Evolutionary conservation across 257 asterid species (phyloP), one percentile per base, ranked within the genome.

Genomic region (Solanum arcanum): DNA sequence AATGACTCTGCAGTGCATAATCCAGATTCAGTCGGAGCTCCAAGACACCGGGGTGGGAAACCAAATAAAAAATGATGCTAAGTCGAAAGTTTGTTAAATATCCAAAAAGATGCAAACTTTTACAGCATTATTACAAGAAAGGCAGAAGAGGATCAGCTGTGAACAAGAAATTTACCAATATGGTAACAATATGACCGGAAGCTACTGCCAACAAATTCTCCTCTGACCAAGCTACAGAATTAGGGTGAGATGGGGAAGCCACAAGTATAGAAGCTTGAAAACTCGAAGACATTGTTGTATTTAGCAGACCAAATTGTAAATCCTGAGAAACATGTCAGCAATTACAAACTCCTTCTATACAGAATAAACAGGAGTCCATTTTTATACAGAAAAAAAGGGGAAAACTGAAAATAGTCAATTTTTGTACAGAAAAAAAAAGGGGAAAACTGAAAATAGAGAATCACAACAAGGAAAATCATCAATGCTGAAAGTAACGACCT

Each of bases 181-280:
- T 93, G 3, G 94, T 85, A 83, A 95, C 95, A 47, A 89, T 86
- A 42, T 77, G 93, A 86, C 94, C 94, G 83, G 94, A 93, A 46
- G 99, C 98, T 70, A 94, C 97, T 7, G 99, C 99, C 86, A 95
- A 88, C 88, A 97, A 83, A 91, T 97, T 97, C 70, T 95, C 99
- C 18, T 94, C 98, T 3, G 99, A 97, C 99, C 99, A 97, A 68
- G 89, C 93, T 39, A 94, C 93, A 89, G 99, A 94, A 86, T 93
- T 91, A 3, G 98, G 95, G 88, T 96, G 96, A 83, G 89, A 94
- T 35, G 94, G 94, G 13, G 97, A 88, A 35, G 92, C 92, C 46
- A 93, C 94, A 44, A 94, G 87, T 60, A 95, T 89, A n/a, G 96
- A 90, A 8, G 93, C 90, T 86, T 93, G 95, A 87, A 97, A 95